Evolutionary conservation across 1,284 basidiomycete species (phyloP).

Genomic region (Sporisorium sorghi): DNA sequence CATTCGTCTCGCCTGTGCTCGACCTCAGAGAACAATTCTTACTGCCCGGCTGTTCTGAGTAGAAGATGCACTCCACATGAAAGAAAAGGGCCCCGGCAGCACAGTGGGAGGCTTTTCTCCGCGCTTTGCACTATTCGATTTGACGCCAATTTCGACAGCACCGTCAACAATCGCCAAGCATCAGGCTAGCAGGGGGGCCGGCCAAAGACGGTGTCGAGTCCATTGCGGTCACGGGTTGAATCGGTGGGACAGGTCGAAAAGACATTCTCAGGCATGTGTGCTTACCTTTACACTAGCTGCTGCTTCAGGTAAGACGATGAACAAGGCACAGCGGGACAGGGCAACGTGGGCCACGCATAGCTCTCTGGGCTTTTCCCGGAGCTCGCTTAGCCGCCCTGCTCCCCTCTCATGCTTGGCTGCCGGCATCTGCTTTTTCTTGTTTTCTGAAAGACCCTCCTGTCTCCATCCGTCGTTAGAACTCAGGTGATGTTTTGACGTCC

Average conservation of each 20-base stretch:
- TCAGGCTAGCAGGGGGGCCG: neutral
- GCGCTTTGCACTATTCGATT: slow-evolving; percentile 8
- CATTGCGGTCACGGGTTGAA: neutral
- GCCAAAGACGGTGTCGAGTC: neutral
- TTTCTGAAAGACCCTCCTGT: neutral
- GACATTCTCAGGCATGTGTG: slow-evolving; percentile 7
- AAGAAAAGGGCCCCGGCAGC: too few species aligned
- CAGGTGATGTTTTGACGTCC: slow-evolving; percentile 44
- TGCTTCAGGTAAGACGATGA: neutral
- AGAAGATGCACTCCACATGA: too few species aligned
- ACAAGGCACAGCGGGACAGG: neutral
- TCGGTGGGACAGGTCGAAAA: slow-evolving; percentile 8
- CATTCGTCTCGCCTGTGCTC: neutral
- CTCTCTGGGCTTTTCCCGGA: slow-evolving; percentile 1
- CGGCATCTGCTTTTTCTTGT: slow-evolving; percentile 28
- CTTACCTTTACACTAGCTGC: neutral
- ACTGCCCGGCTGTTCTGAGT: too few species aligned
- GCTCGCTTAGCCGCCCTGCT: slow-evolving; percentile 15
- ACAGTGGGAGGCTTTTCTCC: too few species aligned
- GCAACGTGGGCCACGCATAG: slow-evolving; percentile 2
- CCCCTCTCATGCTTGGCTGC: slow-evolving; percentile 14
- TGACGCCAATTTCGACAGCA: neutral
- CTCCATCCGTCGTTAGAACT: slow-evolving; percentile 43
- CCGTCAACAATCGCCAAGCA: neutral
- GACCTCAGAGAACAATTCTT: too few species aligned